These are phyloP conservation scores for Amyloporia xantha DNA, from an alignment of 768 basidiomycete species.

Conservation along the genomic window DNA sequence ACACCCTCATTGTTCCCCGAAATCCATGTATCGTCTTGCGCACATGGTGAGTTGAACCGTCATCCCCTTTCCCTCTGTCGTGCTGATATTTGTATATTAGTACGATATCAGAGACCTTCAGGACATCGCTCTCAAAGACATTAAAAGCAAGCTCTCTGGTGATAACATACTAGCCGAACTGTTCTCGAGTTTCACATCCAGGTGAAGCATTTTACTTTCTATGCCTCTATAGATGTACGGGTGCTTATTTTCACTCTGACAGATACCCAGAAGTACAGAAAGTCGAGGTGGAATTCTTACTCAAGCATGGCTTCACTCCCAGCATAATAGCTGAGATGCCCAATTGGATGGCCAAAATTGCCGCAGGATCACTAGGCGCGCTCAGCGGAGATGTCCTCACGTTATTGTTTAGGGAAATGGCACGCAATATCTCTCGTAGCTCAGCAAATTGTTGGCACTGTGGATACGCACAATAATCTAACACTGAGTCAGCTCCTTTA, in stretches of 20 bases:
- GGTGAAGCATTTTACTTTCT: neutral
- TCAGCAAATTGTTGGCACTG: too few relatives aligned
- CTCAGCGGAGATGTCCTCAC: neutral
- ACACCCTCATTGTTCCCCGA: conserved; percentile 15
- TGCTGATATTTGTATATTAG: neutral
- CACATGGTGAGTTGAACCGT: conserved; percentile 13
- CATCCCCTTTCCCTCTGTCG: neutral
- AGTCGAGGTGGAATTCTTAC: conserved; percentile 7
- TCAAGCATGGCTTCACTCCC: neutral
- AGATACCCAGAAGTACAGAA: conserved; percentile 9
- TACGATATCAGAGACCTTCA: conserved; percentile 10
- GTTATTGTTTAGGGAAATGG: neutral
- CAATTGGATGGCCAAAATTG: neutral
- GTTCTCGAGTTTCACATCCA: conserved; percentile 15
- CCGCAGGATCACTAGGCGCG: neutral
- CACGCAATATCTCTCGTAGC: too few relatives aligned
- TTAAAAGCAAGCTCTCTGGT: conserved; percentile 9
- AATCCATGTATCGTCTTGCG: conserved; percentile 22
- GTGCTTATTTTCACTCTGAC: too few relatives aligned
- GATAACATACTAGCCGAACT: conserved; percentile 18
- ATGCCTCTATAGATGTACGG: neutral
- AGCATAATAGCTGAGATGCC: neutral
- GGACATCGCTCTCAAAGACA: conserved; percentile 8
- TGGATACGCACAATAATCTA: too few relatives aligned
- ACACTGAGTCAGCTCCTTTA: too few relatives aligned